Conservation (phyloP, 2,329 filamentous ascomycete species). For the Juglanconis juglandina region DNA sequence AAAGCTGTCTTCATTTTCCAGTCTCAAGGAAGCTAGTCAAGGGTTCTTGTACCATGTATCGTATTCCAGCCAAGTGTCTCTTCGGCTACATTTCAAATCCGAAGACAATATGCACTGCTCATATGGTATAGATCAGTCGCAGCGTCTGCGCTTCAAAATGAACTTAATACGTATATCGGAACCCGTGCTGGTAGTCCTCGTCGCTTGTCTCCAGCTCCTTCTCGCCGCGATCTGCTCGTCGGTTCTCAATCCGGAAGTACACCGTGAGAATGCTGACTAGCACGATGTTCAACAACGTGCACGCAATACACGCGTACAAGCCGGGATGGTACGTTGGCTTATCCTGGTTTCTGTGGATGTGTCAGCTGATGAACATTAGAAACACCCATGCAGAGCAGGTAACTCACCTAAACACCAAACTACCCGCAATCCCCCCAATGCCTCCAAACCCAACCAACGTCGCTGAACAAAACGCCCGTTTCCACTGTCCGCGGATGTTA, state of each 20-base stretch:
- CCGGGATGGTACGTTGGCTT: conserved; percentile 51
- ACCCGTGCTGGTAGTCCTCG: conserved; percentile 37
- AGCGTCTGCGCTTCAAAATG: too few relatives aligned
- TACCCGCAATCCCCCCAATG: conserved; percentile 73
- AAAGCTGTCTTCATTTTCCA: too few relatives aligned
- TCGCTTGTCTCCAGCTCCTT: conserved; percentile 48
- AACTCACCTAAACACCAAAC: conserved; percentile 62
- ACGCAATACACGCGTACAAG: conserved; percentile 53
- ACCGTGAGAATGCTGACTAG: conserved; percentile 40
- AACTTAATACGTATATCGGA: conserved; percentile 36
- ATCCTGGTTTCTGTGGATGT: conserved; percentile 38
- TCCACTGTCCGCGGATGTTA: conserved; percentile 87
- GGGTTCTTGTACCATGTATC: too few relatives aligned
- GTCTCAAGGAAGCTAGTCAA: too few relatives aligned
- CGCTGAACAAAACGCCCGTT: conserved; percentile 74
- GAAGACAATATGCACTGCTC: too few relatives aligned
- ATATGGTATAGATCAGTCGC: too few relatives aligned
- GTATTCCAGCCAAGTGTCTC: too few relatives aligned
- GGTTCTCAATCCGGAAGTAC: conserved; percentile 42
- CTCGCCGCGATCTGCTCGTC: conserved; percentile 51
- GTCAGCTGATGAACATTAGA: background rate
- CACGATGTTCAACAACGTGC: conserved; percentile 42
- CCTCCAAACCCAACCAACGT: conserved; percentile 74
- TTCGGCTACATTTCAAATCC: too few relatives aligned
- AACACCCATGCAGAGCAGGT: background rate